Conservation (phyloP, 768 basidiomycete species). For the Gelatoporia subvermispora region DNA sequence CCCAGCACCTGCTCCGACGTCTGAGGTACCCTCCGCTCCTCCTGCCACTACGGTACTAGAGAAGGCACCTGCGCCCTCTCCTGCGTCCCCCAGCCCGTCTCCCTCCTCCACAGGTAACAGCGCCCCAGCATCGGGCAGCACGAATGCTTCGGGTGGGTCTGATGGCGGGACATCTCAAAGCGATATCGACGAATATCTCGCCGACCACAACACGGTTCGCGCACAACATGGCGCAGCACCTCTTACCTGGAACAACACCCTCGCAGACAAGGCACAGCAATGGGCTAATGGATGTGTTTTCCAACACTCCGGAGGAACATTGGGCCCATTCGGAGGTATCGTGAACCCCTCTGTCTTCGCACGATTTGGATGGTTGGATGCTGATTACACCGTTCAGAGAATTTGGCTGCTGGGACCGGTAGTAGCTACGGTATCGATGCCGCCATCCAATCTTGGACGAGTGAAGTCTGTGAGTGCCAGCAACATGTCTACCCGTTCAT, state of each 20-base stretch:
- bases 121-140: background rate
- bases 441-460: conserved; percentile 59
- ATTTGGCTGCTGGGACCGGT: conserved; percentile 71
- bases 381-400: conserved; percentile 40
- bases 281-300: conserved; percentile 70
- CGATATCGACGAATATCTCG: conserved; percentile 51
- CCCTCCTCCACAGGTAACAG: conserved; percentile 3
- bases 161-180: conserved; percentile 26
- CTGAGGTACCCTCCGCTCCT: background rate
- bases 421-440: conserved; percentile 38
- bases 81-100: conserved; percentile 2
- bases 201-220: conserved; percentile 59
- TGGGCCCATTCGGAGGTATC: conserved; percentile 61
- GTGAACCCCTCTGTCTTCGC: conserved; percentile 1
- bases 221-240: conserved; percentile 57
- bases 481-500: background rate
- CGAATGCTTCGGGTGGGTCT: conserved; percentile 3
- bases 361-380: background rate
- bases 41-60: conserved; percentile 2
- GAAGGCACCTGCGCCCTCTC: conserved; percentile 3
- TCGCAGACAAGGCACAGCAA: conserved; percentile 59
- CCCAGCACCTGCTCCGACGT: background rate
- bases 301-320: conserved; percentile 61
- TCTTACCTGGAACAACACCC: conserved; percentile 58
- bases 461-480: conserved; percentile 56